Evolutionary conservation across 1,284 basidiomycete genomes (phyloP), one percentile per base, ranked within the genome.

Genomic region (Moesziomyces aphidis): DNA sequence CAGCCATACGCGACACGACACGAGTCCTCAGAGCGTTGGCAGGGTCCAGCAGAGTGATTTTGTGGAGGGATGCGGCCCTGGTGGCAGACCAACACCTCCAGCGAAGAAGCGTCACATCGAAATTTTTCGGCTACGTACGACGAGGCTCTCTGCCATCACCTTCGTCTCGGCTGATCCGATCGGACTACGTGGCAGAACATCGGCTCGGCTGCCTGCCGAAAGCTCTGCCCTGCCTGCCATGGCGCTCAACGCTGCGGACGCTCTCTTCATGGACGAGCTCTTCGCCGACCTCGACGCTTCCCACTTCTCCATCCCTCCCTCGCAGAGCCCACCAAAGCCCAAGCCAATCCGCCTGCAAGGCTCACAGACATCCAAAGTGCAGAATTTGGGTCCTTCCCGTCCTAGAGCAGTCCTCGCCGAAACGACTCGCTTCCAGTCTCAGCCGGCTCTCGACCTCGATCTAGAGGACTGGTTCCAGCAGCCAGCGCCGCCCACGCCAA

Each of bases 231-330:
- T 28, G 26, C 26, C 34, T 10, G 23, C 34, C 21, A 74, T 74
- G 72, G 50, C 65, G 6, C 50, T 75, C 59, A 67, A 75, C 49
- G 55, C 57, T 47, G 53, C 59, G 31, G 67, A 75, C 10, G 45
- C 61, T 42, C 67, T 39, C 19, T 75, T 75, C 63, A 70, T 75
- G 73, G 67, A 71, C 47, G 60, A 71, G 48, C 67, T 75, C 47
- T 64, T 75, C 24, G 73, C 67, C 50, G 73, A 65, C 43, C 67
- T 75, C 23, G 73, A 75, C 36, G 67, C 73, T 11, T 70, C 67
- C 15, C 54, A 61, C 36, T 75, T 75, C 50, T 67, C 67, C 4
- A 56, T 67, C 17, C 63, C 67, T 19, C 72, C 72, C 10, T 74
- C 72, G 5, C 72, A 74, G 53, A 66, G 66, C 28, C 66, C 66